Conservation (phyloP, 495 filamentous ascomycete genomes). For the Talaromyces liani region DNA sequence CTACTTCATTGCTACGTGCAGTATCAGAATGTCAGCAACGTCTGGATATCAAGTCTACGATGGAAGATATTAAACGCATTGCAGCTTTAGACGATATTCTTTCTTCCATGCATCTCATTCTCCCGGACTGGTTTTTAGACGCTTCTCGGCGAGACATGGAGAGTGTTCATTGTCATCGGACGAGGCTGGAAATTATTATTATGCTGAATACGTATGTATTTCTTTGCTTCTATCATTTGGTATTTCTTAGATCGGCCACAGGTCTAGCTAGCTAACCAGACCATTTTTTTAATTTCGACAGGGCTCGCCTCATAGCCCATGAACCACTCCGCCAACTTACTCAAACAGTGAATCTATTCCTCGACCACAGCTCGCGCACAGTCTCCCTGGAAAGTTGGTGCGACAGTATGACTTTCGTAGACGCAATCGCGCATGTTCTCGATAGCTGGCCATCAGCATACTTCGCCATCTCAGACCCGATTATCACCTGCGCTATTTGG, state of each 20-base stretch:
- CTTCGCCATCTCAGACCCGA: slow-evolving; percentile 7
- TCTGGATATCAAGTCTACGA: background rate
- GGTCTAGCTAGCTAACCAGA: background rate
- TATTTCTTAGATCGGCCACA: background rate
- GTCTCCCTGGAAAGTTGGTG: slow-evolving; percentile 4
- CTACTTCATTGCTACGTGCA: background rate
- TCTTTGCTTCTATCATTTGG: background rate
- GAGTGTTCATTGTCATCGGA: background rate
- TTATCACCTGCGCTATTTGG: slow-evolving; percentile 8
- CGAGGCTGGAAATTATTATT: slow-evolving; percentile 6
- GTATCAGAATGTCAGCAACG: slow-evolving; percentile 8
- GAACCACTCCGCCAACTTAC: slow-evolving; percentile 5
- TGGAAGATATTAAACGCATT: slow-evolving; percentile 2
- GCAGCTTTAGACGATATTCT: slow-evolving; percentile 1
- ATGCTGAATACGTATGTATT: slow-evolving; percentile 6
- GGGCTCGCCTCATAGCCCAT: slow-evolving; percentile 5
- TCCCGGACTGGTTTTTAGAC: slow-evolving; percentile 2
- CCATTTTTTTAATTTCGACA: background rate
- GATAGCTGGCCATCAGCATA: slow-evolving; percentile 5
- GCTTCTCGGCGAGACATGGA: background rate
- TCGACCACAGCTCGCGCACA: background rate
- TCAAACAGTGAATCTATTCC: background rate
- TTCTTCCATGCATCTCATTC: slow-evolving; percentile 3
- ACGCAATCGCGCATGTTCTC: background rate
- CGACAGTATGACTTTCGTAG: slow-evolving; percentile 1